These are phyloP conservation scores for Bipolaris sorokiniana DNA, from an alignment of 2,329 filamentous ascomycete species.

Conservation along the genomic window DNA sequence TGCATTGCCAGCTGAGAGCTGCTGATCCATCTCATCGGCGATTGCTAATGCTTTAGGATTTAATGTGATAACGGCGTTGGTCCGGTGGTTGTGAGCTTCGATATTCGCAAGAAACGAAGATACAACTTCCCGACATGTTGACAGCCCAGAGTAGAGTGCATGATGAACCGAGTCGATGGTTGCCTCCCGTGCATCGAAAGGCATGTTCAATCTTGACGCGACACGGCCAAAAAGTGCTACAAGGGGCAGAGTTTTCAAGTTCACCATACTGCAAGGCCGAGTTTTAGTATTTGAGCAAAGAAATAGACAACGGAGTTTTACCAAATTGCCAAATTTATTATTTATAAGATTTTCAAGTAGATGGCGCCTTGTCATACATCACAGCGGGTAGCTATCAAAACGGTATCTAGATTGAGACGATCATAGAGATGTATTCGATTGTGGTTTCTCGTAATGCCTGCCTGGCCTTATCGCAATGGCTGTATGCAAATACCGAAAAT, in stretches of 20 bases:
- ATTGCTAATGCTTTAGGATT: slow-evolving; percentile 56
- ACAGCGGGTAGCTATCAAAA: slow-evolving; percentile 13
- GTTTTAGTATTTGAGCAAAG: not conserved
- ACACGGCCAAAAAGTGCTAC: slow-evolving; percentile 17
- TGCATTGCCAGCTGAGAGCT: slow-evolving; percentile 56
- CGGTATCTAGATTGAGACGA: not conserved
- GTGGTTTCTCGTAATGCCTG: slow-evolving; percentile 21
- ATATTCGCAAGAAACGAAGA: slow-evolving; percentile 64
- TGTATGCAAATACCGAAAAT: slow-evolving; percentile 21
- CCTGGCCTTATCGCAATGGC: slow-evolving; percentile 24
- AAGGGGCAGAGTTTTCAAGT: not conserved
- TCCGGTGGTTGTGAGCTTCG: slow-evolving; percentile 60
- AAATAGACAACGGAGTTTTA: not conserved
- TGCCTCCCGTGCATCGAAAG: slow-evolving; percentile 63
- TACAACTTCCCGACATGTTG: slow-evolving; percentile 62
- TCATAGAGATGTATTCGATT: slow-evolving; percentile 11
- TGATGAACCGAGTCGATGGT: slow-evolving; percentile 64
- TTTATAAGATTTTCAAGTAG: not conserved
- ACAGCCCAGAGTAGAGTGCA: slow-evolving; percentile 59
- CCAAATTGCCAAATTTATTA: not conserved
- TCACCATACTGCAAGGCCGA: slow-evolving; percentile 13
- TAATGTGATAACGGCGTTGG: slow-evolving; percentile 64
- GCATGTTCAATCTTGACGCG: slow-evolving; percentile 33
- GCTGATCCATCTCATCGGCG: slow-evolving; percentile 59
- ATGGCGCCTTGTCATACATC: not conserved